Evolutionary conservation across 768 basidiomycete genomes (phyloP), one percentile per base, ranked within the genome.

Genomic region (Macrocybe gigantea): DNA sequence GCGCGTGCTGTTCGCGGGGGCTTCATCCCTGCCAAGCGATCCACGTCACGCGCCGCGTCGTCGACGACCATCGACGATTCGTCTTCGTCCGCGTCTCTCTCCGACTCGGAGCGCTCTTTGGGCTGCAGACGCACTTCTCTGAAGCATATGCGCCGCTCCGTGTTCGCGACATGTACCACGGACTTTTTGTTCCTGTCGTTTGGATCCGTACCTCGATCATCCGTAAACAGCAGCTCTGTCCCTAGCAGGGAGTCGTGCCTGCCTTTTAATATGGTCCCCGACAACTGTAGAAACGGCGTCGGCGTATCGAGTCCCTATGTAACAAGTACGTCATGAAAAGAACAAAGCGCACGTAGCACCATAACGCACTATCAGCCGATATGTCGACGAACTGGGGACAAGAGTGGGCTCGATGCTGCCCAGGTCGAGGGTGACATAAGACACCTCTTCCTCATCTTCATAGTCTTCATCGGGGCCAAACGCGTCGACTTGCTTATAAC

Each of bases 351-450:
- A 14, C 5, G 8, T 12, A 38, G 22, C 22, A 22, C 22, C 22
- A 38, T 6, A 39, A 69, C 87, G 64, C 61, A 88, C 88, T 46
- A 89, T 85, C n/a, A 90, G 67, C 39, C 83, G 77, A 59, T 84
- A 90, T 1, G 79, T 69, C 0, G 81, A 75, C 0, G 80, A 80
- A 56, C 78, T 88, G 1, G 87, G 83, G 5, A 92, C 72, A 29
- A 91, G 75, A 0, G 83, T 82, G 2, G 87, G 85, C 55, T 91
- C 86, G 33, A 85, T 74, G 47, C 64, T 67, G 30, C 84, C 86
- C 1, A 92, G 68, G 60, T 91, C 89, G 13, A 92, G 70, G 0
- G 86, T 88, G 9, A 88, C 78, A 55, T 88, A 89, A 6, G 67
- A 68, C 4, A 83, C 80, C 49, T 80, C 79, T 50, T 77, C 75